Conservation (phyloP, 2,329 filamentous ascomycete genomes). For the Alternaria novae-zelandiae region DNA sequence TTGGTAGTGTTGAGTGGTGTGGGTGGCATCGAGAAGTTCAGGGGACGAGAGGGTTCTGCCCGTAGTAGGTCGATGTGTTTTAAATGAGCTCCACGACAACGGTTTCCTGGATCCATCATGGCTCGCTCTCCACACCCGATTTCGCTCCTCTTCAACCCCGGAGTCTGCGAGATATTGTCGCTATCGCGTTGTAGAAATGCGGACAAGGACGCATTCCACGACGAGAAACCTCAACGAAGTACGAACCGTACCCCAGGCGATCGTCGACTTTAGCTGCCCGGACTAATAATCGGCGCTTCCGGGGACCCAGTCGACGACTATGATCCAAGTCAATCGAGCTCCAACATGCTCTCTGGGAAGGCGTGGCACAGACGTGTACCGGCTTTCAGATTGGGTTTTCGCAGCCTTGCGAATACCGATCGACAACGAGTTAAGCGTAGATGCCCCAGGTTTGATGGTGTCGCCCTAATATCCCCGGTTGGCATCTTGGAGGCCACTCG, state of each 20-base stretch:
- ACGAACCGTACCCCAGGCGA: background rate
- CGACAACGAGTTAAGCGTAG: background rate
- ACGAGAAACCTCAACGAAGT: background rate
- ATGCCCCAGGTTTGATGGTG: background rate
- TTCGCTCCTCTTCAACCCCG: background rate
- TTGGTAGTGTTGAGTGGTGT: constrained; percentile 9
- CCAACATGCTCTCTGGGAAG: background rate
- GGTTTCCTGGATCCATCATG: background rate
- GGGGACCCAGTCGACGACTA: background rate
- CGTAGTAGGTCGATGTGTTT: constrained; percentile 1
- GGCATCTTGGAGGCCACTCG: background rate
- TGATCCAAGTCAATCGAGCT: background rate
- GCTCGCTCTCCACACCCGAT: background rate
- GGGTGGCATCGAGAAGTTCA: background rate
- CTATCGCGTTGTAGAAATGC: background rate
- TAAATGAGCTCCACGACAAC: background rate
- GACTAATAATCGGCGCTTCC: background rate
- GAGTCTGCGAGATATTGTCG: background rate
- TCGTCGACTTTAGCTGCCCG: background rate
- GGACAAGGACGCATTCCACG: background rate
- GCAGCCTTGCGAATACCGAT: background rate
- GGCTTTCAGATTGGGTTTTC: background rate
- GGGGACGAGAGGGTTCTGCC: constrained; percentile 4
- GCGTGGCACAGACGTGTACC: background rate
- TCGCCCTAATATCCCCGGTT: too few species aligned